A percentile compares a stretch with the other conserved stretches of the same genome.
Conservation (phyloP, 441 rosid species). For the Flueggea neowawraea region DNA sequence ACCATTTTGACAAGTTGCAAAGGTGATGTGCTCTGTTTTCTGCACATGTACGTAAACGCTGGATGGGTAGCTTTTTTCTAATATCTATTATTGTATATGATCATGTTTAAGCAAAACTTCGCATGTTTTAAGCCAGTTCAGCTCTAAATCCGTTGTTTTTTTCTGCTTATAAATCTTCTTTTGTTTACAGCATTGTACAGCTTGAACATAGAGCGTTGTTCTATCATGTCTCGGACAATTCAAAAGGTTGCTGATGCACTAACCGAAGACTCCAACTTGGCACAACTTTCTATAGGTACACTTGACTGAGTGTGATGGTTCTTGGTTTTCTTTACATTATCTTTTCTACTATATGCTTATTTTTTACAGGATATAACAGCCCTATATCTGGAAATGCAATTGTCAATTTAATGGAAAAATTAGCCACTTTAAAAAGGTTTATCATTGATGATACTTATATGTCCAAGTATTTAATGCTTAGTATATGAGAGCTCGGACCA, state of each 20-base stretch:
- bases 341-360: conserved; percentile 10
- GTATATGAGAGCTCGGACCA: conserved; percentile 1
- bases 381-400: conserved; percentile 69
- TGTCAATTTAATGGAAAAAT: conserved; percentile 57
- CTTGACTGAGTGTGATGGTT: conserved; percentile 10
- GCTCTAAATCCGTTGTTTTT: background rate
- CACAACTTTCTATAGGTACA: conserved; percentile 83
- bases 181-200: conserved; percentile 65
- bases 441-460: conserved; percentile 5
- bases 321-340: conserved; percentile 5
- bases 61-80: too few species aligned
- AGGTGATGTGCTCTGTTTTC: conserved; percentile 38
- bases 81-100: too few species aligned
- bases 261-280: conserved; percentile 53
- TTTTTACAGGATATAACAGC: conserved; percentile 64
- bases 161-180: conserved; percentile 10
- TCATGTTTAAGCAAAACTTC: too few species aligned
- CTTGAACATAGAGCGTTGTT: conserved; percentile 85
- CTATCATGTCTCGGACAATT: conserved; percentile 89
- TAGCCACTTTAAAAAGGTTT: conserved; percentile 67
- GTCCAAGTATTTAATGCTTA: conserved; percentile 3
- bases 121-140: too few species aligned
- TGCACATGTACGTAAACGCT: conserved; percentile 9
- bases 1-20: conserved; percentile 82
- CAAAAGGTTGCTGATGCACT: conserved; percentile 76